Evolutionary conservation across 2,329 filamentous ascomycete genomes (phyloP), one percentile per base, ranked within the genome.

Genomic region (Camillea tinctor): DNA sequence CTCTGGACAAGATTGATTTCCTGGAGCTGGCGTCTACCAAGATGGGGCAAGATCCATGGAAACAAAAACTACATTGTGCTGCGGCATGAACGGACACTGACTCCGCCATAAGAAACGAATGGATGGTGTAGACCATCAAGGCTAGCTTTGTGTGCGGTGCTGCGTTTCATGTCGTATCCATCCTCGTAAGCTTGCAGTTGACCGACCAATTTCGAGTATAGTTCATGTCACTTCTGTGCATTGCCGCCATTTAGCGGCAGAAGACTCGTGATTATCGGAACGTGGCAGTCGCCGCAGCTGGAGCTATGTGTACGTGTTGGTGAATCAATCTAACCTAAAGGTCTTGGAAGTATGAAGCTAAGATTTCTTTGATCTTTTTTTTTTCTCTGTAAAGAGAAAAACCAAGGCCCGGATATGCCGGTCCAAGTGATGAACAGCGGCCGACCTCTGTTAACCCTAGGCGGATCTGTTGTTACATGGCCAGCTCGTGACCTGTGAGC

Each of bases 191-290:
- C 22, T 52, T n/a, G 51, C 23, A 53, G 24, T 53, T 30, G 51
- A 19, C 23, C 23, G 23, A 53, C 24, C 51, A 53, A 17, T 53
- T 30, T 53, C 23, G 51, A 30, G 51, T 7, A 30, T 36, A 30
- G 23, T 17, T 53, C 19, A 53, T 11, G 51, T 55, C 21, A 48
- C n/a, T 22, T 30, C 55, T 26, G 55, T 49, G 49, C 23, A 30
- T 51, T 56, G 48, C 40, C 49, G 55, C 22, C 19, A 36, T 48
- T 21, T 36, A 13, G 30, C 17, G 44, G 20, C 50, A 36, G 30
- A 20, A 50, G 30, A 13, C 26, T 52, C 50, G 55, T 57, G 50
- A 17, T 23, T 19, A 26, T 53, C 55, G 55, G 55, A 52, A 52
- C 20, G 50, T 53, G 50, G 55, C 30, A 53, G 50, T 20, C 50